A percentile compares a stretch with the other conserved stretches of the same genome.
phyloP scores from a whole-genome alignment of 169 alveolate species.

The Eimeria praecox region DNA sequence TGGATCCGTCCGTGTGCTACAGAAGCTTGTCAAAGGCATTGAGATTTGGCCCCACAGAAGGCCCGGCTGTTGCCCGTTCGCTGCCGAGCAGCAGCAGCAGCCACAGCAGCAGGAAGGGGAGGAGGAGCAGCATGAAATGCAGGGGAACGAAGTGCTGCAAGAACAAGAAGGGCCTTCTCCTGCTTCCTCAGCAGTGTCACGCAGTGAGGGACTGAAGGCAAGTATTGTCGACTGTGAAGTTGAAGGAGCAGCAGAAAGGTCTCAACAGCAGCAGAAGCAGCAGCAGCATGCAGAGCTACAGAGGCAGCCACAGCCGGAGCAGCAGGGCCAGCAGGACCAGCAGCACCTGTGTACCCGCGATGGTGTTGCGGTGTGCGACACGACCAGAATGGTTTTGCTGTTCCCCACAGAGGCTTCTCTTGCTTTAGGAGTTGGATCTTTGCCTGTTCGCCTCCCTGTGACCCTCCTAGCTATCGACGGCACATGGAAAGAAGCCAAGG shows the following conservation, averaged over 20 bases:
- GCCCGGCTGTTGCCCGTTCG: conserved; percentile 72
- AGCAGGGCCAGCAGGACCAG: too few species aligned
- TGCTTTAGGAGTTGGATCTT: conserved; percentile 44
- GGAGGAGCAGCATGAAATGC: neutral
- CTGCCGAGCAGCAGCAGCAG: conserved; percentile 62
- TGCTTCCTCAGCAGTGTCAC: neutral
- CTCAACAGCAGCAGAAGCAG: neutral
- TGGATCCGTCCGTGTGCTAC: conserved; percentile 73
- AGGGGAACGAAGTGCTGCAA: neutral
- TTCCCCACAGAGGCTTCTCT: conserved; percentile 70
- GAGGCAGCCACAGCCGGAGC: conserved; percentile 13
- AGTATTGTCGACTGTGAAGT: neutral
- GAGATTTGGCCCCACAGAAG: conserved; percentile 66
- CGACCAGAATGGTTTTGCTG: conserved; percentile 31
- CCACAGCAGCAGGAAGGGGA: conserved; percentile 5
- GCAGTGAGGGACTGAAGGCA: neutral
- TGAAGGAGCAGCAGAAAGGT: neutral
- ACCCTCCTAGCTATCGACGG: conserved; percentile 79
- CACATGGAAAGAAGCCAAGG: conserved; percentile 80
- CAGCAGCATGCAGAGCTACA: neutral
- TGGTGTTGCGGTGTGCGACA: conserved; percentile 52
- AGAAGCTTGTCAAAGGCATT: conserved; percentile 53
- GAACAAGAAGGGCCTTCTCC: neutral
- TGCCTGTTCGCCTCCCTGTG: conserved; percentile 77
- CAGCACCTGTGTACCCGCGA: conserved; percentile 62